phyloP scores from a whole-genome alignment of 352 stramenopile genomes.

The Phytophthora pisi region DNA sequence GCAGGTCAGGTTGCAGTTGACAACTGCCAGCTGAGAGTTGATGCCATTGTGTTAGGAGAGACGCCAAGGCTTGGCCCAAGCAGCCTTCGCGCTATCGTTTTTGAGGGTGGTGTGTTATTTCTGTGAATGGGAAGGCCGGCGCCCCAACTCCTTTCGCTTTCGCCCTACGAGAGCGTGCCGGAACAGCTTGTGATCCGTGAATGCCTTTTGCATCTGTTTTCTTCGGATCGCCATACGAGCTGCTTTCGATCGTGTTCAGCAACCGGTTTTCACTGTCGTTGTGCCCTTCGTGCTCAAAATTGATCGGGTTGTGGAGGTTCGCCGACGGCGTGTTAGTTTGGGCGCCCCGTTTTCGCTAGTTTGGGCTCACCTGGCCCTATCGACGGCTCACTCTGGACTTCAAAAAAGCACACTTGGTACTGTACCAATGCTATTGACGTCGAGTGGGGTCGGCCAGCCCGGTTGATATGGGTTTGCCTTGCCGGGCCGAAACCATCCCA shows the following conservation, averaged over 20 bases:
- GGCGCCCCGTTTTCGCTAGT: not conserved
- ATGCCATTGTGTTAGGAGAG: too few species aligned
- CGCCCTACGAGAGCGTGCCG: too few species aligned
- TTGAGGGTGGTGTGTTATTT: not conserved
- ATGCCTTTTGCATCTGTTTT: not conserved
- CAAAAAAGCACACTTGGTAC: conserved; percentile 17
- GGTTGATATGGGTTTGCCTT: conserved; percentile 36
- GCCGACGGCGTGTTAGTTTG: conserved; percentile 2
- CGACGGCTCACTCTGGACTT: conserved; percentile 11
- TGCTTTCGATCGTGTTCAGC: not conserved
- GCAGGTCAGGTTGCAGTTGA: not conserved
- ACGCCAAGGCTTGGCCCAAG: too few species aligned
- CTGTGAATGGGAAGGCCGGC: not conserved
- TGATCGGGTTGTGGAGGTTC: conserved; percentile 21
- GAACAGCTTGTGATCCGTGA: not conserved
- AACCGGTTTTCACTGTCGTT: not conserved
- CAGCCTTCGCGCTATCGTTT: not conserved
- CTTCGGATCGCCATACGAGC: not conserved
- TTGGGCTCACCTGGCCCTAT: conserved; percentile 17
- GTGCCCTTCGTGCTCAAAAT: not conserved
- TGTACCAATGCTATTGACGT: conserved; percentile 24
- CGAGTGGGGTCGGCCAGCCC: not conserved
- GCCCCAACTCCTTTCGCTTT: too few species aligned
- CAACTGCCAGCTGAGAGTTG: too few species aligned
- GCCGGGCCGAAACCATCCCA: conserved; percentile 29